These are phyloP conservation scores for Naegleria gruberi DNA, from an alignment of 208 protist genomes.

Conservation along the genomic window DNA sequence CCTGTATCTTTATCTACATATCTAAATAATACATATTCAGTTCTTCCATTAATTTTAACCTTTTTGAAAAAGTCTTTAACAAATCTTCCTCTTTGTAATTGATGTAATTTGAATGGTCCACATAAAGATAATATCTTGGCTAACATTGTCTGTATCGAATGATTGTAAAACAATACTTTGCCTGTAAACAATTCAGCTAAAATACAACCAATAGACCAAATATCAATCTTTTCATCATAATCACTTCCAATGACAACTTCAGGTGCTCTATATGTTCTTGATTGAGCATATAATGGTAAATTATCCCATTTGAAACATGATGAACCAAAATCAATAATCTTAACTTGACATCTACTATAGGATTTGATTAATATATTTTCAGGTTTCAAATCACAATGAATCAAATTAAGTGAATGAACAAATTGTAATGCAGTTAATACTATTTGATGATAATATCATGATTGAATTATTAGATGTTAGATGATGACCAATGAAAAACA, in stretches of 20 bases:
- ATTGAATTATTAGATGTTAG: not conserved
- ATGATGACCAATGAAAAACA: not conserved
- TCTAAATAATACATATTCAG: slow-evolving; percentile 39
- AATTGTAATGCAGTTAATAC: slow-evolving; percentile 71
- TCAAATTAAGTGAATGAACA: slow-evolving; percentile 81
- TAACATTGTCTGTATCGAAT: slow-evolving; percentile 83
- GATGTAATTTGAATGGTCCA: slow-evolving; percentile 66
- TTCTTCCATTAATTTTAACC: slow-evolving; percentile 59
- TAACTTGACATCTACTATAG: slow-evolving; percentile 79
- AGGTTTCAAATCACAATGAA: slow-evolving; percentile 90
- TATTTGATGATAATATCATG: slow-evolving; percentile 38
- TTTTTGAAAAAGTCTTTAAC: slow-evolving; percentile 74
- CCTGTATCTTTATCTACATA: slow-evolving; percentile 43
- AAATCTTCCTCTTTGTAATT: slow-evolving; percentile 74
- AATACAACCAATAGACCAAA: slow-evolving; percentile 88
- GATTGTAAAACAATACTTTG: slow-evolving; percentile 83
- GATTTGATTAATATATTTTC: slow-evolving; percentile 92
- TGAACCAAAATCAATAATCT: slow-evolving; percentile 91
- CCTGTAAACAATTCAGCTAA: slow-evolving; percentile 81
- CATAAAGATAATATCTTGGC: slow-evolving; percentile 75
- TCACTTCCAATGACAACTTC: slow-evolving; percentile 81
- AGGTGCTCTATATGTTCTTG: slow-evolving; percentile 80
- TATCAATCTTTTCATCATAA: slow-evolving; percentile 85
- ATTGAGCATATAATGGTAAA: slow-evolving; percentile 84
- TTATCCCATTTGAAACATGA: slow-evolving; percentile 86